Evolutionary conservation across 1,139 yeast genomes (phyloP), one percentile per base, ranked within the genome.

Genomic region (Blastobotrys ciferrii): DNA sequence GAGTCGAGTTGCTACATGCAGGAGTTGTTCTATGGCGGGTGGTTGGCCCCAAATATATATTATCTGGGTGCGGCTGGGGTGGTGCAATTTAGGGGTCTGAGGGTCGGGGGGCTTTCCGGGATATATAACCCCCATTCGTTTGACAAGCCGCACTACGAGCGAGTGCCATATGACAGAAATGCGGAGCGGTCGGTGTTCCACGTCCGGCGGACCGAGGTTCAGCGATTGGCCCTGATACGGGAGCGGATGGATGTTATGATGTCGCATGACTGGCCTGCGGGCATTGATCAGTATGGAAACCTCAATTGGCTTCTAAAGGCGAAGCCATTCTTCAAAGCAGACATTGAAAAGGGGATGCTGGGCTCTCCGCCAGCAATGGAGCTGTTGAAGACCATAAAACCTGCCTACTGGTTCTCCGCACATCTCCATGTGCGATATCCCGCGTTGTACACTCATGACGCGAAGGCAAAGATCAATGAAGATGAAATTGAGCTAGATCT

Each of bases 201-300:
- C 68, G 77, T 83, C 6, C 75, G 94, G 51, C 79, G 82, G 37
- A 71, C 72, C 50, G 91, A 84, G 51, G 78, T 77, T 49, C 59
- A 81, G 36, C 84, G 85, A 55, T 67, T 87, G 54, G 62, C 71
- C 50, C 59, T 76, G 54, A 47, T 70, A 62, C 51, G 47, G 17
- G 50, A 52, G 2, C 50, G 48, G 4, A 43, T 79, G 11, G 88
- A 83, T 59, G 63, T 87, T 1, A 70, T 84, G 60, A 53, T 91
- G 49, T 78, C 87, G 42, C 99, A 92, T 65, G 99, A 92, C 68
- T 92, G 99, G 99, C 99, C 99, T 0, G 81, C 76, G 43, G 87
- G 87, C 2, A 81, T 89, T 14, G 87, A 77, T 42, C 69, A 79
- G 14, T 68, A 77, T 62, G 98, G 98, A 0, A 67, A 87, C 59